A percentile compares a stretch with the other conserved stretches of the same genome.
phyloP scores from a whole-genome alignment of 2,329 filamentous ascomycete genomes.

The Alternaria gansuensis region DNA sequence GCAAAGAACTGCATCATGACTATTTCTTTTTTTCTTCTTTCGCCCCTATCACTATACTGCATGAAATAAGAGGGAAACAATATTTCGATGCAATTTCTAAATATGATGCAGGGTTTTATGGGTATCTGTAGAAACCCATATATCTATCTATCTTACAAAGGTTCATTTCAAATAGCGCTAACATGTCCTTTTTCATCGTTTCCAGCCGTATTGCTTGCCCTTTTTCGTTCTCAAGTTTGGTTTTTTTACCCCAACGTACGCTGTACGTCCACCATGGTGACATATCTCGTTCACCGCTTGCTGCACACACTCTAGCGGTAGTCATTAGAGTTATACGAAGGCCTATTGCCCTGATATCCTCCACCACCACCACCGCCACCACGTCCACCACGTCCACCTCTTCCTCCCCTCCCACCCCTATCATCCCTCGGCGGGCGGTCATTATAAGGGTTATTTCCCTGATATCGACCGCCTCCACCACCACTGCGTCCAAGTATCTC shows the following conservation, averaged over 20 bases:
- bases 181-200: background rate
- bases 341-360: conserved; percentile 27
- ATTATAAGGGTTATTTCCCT: conserved; percentile 33
- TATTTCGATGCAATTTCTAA: background rate
- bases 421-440: conserved; percentile 33
- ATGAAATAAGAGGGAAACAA: too few relatives aligned
- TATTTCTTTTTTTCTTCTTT: too few relatives aligned
- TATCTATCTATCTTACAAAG: conserved; percentile 13
- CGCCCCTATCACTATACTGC: too few relatives aligned
- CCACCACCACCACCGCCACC: conserved; percentile 30
- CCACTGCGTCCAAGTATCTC: conserved; percentile 39
- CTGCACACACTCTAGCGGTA: conserved; percentile 13
- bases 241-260: too few relatives aligned
- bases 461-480: conserved; percentile 31
- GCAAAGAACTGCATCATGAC: too few relatives aligned
- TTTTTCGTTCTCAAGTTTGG: too few relatives aligned
- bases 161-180: background rate
- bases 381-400: conserved; percentile 40
- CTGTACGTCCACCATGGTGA: too few relatives aligned
- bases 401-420: conserved; percentile 25
- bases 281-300: background rate
- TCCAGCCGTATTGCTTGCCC: too few relatives aligned
- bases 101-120: background rate
- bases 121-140: conserved; percentile 3
- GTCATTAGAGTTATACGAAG: conserved; percentile 31